Evolutionary conservation across 2,329 filamentous ascomycete genomes (phyloP), one percentile per base, ranked within the genome.

Genomic region (Rhexocercosporidium sp.): DNA sequence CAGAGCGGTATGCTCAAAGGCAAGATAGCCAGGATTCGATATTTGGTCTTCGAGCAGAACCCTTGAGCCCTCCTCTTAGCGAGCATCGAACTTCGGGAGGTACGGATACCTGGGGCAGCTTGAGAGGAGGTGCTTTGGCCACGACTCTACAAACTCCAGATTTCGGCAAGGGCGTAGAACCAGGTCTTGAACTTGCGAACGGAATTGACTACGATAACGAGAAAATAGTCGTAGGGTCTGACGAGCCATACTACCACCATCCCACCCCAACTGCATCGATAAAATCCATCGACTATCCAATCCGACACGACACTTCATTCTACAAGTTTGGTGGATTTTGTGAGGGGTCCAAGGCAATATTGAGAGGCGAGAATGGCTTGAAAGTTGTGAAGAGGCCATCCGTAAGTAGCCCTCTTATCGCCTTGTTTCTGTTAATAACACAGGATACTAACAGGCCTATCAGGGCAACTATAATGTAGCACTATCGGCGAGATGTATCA

Each of bases 321-420:
- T 76, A 72, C 65, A 74, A 71, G 56, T 73, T 73, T 56, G 74
- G 73, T 14, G 75, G 75, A 1, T 77, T 77, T 44, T 77, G 75
- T 62, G 75, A 75, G 1, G 75, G 75, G 5, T 73, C 75, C 1
- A 73, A 69, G 51, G 62, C 64, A 16, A 70, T 75, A 59, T 64
- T 73, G 62, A 72, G 67, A 62, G 75, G 75, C 8, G 75, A 75
- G 41, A 68, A 69, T 6, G 74, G 74, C 3, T 75, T 73, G 56
- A 77, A 71, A 64, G 65, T 75, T 39, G 72, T 75, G 22, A 76
- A 75, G 62, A 72, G 71, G 54, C 75, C 75, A 54, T 70, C 72
- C 12, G 74, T 76, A 71, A 69, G 72, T 66, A 59, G 51, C 49
- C 3, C 8, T 61, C 31, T 39, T 37, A 39, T 39, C 27, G 29